phyloP scores from a whole-genome alignment of 495 filamentous ascomycete species.

The Penicillium arizonense region DNA sequence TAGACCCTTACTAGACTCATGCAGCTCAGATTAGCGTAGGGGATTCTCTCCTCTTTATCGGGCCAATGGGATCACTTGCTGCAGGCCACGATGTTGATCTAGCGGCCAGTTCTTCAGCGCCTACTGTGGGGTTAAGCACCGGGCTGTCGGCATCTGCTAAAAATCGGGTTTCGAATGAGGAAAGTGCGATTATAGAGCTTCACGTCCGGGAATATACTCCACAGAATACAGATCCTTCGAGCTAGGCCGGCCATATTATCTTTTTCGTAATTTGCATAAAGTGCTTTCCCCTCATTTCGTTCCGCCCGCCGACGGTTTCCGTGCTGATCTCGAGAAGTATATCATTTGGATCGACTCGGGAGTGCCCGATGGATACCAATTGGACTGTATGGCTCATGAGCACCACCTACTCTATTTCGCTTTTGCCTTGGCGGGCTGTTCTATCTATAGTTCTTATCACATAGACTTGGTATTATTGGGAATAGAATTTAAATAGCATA shows the following conservation, averaged over 20 bases:
- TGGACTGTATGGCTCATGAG: neutral
- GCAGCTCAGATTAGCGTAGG: neutral
- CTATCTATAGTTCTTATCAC: neutral
- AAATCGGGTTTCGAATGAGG: neutral
- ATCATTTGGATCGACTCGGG: neutral
- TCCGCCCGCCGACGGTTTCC: constrained; percentile 26
- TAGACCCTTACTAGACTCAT: neutral
- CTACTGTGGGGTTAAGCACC: neutral
- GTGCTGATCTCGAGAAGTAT: constrained; percentile 3
- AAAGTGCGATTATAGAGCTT: neutral
- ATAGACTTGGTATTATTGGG: neutral
- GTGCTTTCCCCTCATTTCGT: constrained; percentile 1
- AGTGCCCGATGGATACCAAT: neutral
- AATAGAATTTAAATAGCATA: too few species aligned
- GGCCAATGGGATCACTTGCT: neutral
- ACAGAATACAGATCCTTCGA: too few species aligned
- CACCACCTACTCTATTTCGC: too few species aligned
- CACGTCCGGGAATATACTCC: too few species aligned
- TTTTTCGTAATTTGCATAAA: neutral
- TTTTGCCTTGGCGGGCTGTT: too few species aligned
- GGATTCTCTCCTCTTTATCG: constrained; percentile 3
- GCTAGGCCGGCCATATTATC: too few species aligned
- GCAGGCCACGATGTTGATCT: constrained; percentile 7
- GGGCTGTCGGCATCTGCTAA: neutral
- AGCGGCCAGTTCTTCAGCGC: neutral